phyloP scores from a whole-genome alignment of 805 yeast genomes.

The Metschnikowia peoriensis region DNA sequence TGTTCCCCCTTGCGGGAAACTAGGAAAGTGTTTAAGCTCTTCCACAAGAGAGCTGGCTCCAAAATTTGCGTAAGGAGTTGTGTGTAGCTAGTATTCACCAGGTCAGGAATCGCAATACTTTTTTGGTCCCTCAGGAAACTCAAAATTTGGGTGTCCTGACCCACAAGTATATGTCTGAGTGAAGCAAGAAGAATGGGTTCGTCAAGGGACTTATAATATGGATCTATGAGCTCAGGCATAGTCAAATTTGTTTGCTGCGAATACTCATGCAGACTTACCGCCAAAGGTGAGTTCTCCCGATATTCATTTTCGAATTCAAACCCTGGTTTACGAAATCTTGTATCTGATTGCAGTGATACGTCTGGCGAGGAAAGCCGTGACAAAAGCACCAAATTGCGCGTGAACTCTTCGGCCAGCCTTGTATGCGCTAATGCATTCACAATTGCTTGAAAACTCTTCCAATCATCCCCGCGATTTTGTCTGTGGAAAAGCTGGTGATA shows the following conservation, averaged over 20 bases:
- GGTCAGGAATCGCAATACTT: conserved; percentile 45
- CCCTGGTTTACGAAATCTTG: neutral
- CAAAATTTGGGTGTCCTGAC: conserved; percentile 58
- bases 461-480: conserved; percentile 26
- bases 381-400: conserved; percentile 35
- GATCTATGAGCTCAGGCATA: conserved; percentile 5
- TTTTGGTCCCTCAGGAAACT: conserved; percentile 39
- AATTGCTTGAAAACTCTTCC: conserved; percentile 33
- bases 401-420: conserved; percentile 31
- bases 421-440: conserved; percentile 29
- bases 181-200: conserved; percentile 40
- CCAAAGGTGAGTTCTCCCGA: neutral
- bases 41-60: conserved; percentile 73
- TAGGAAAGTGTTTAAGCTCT: conserved; percentile 36
- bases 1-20: conserved; percentile 25
- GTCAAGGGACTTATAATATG: conserved; percentile 5
- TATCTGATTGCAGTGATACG: neutral
- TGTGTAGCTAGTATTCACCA: conserved; percentile 54
- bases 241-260: neutral
- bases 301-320: neutral
- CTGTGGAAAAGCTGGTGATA: conserved; percentile 26
- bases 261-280: neutral
- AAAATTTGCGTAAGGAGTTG: conserved; percentile 54
- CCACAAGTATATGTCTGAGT: conserved; percentile 56
- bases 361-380: conserved; percentile 11